Base-by-base conservation (phyloP, 148 eudicot species). In the Spergularia marina region DNA sequence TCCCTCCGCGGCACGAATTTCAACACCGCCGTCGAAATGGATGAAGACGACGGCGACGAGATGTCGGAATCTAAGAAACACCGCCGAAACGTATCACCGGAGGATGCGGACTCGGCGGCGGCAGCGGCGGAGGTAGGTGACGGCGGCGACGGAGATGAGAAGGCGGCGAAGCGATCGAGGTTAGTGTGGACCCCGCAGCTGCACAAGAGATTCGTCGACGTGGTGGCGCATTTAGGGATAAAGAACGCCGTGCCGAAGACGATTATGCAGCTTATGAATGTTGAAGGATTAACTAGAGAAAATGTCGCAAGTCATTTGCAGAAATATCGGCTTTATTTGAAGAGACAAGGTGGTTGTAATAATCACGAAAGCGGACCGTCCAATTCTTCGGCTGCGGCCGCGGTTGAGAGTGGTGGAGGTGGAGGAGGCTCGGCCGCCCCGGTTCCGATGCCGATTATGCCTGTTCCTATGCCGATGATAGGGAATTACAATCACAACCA, bases 241-340 rank as follows among this genome's bases (percentile, higher is more conserved):
- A 92, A 90, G 61, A 90, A 87, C 65, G 96, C 98, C 20, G 97
- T 95, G 3, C 98, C 98, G 11, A 95, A 95, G 84, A 88, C 97
- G 65, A 92, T 95, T 74, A 95, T 92, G 98, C 94, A 95, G 86
- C 11, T 95, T 85, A 95, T 95, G 98, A 95, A 95, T 72, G 97
- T 95, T 2, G 98, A 95, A 65, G 98, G 97, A 12, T 76, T 95
- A 51, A 90, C 91, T 8, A 64, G 98, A 14, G 98, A 95, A 69
- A 95, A 95, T 74, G 98, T 95, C 3, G 98, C 98, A 0, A 90
- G 96, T 78, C 98, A 95, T 77, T 79, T 95, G 71, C 98, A 95
- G 88, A 95, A 95, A 78, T 95, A 95, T 54, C 79, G 98, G 55
- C 84, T 95, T 21, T 95, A 95, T 65, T 71, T 92, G 78, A 94